Base-by-base conservation (phyloP, 2,329 filamentous ascomycete genomes). In the Cladorrhinum sp. region DNA sequence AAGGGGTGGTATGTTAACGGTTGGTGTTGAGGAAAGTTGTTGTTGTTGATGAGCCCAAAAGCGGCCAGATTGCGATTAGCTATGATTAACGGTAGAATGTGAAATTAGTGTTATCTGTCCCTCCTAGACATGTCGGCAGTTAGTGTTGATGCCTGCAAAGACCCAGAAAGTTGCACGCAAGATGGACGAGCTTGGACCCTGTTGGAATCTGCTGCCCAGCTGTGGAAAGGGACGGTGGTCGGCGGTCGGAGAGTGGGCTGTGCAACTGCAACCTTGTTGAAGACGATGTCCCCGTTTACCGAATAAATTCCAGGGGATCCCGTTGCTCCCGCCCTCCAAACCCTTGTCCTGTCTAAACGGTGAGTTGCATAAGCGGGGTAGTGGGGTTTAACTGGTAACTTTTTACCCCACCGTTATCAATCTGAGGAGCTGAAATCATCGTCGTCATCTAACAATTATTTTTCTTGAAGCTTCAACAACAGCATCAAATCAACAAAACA, bases 231-330 rank as follows among this genome's bases (percentile, higher is more conserved):
- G 25, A 29, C 25, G 25, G 25, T 36, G 32, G 32, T 36, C 32
- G 32, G 32, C 32, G 32, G 32, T 36, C 9, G 32, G 32, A 16
- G 32, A 16, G 32, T 16, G 32, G 32, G 32, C 32, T 36, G 32
- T 36, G 32, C 32, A 36, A 36, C 32, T 36, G 32, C 32, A 36
- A 36, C 32, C 7, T 16, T 36, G 32, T 29, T 29, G 32, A 16
- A 9, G 29, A 49, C 45, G 27, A 50, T 12, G 41, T 18, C 41
- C 63, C 61, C 62, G 64, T 64, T 64, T 58, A 45, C 32, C 32
- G 60, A 64, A 66, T 66, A 60, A 55, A 57, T 45, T 38, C 62
- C 55, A 54, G 57, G 62, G 58, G 52, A 49, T 57, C 55, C 23
- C 29, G 16, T 45, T 45, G 41, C 41, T 45, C 2, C n/a, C n/a